Evolutionary conservation across 1,139 yeast species (phyloP).

Genomic region (Starmera stellimalicola): DNA sequence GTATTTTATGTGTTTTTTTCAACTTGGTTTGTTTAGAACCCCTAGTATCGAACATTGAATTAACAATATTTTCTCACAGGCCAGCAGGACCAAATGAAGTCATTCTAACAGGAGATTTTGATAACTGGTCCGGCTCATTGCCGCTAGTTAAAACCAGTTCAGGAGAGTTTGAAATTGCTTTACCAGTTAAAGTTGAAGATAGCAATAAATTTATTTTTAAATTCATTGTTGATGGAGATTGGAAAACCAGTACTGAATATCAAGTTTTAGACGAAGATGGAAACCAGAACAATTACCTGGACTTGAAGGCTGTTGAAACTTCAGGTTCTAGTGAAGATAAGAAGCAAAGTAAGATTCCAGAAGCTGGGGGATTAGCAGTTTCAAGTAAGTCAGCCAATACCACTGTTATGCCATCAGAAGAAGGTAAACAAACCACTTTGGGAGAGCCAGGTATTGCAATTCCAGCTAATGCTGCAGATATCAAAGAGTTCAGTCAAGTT

Average conservation of each 20-base stretch:
- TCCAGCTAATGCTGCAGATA: conserved; percentile 36
- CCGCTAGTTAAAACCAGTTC: conserved; percentile 49
- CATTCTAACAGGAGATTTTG: conserved; percentile 69
- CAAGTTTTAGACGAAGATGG: conserved; percentile 42
- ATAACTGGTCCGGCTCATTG: conserved; percentile 57
- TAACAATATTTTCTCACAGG: conserved; percentile 27
- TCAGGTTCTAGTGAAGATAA: conserved; percentile 20
- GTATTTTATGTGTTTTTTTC: too few species aligned
- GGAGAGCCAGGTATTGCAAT: conserved; percentile 30
- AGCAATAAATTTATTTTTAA: conserved; percentile 46
- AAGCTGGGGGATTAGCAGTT: conserved; percentile 32
- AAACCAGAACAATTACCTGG: conserved; percentile 51
- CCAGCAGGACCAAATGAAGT: conserved; percentile 70
- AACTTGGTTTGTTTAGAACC: too few species aligned
- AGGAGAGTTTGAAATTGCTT: conserved; percentile 51
- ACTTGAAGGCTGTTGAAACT: conserved; percentile 19
- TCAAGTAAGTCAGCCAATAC: conserved; percentile 4
- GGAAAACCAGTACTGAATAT: conserved; percentile 44
- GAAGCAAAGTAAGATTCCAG: conserved; percentile 38
- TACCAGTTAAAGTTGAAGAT: conserved; percentile 33
- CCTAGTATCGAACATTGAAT: too few species aligned
- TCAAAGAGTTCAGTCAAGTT: conserved; percentile 37
- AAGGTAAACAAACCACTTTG: conserved; percentile 17
- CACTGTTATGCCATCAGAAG: conserved; percentile 16
- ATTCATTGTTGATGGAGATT: conserved; percentile 67